A percentile compares a stretch with the other conserved stretches of the same genome.
These are phyloP conservation scores for Lactarius pseudohatsudake DNA, from an alignment of 768 basidiomycete species.

Conservation along the genomic window DNA sequence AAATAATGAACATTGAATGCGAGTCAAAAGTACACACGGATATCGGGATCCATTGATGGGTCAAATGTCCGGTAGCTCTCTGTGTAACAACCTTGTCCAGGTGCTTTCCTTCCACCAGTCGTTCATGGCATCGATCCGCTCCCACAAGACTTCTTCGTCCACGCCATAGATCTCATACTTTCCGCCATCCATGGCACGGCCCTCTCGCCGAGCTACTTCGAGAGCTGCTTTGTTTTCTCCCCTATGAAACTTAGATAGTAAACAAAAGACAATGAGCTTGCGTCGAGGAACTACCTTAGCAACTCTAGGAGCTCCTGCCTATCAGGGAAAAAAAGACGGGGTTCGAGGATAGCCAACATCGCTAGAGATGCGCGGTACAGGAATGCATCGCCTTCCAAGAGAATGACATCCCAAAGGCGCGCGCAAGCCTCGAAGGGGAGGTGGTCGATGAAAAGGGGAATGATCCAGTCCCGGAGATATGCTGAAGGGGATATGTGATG, in stretches of 20 bases:
- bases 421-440: conserved; percentile 91
- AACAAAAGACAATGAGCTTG: conserved; percentile 12
- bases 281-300: conserved; percentile 50
- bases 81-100: conserved; percentile 76
- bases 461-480: conserved; percentile 83
- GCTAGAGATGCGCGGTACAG: conserved; percentile 83
- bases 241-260: conserved; percentile 38
- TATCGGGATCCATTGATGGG: conserved; percentile 24
- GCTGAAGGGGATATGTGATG: conserved; percentile 83
- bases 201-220: conserved; percentile 78
- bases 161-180: conserved; percentile 87
- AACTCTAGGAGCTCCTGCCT: conserved; percentile 73
- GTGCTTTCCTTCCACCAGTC: conserved; percentile 95
- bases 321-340: conserved; percentile 87
- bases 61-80: conserved; percentile 79
- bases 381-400: conserved; percentile 90
- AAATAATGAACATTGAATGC: background rate
- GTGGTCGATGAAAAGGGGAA: conserved; percentile 79
- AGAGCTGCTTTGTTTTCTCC: conserved; percentile 82
- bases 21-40: conserved; percentile 1
- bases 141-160: conserved; percentile 85
- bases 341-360: conserved; percentile 78
- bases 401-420: conserved; percentile 82
- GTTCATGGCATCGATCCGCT: conserved; percentile 74
- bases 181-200: conserved; percentile 58